A percentile compares a stretch with the other conserved stretches of the same genome.
These are phyloP conservation scores for Apiotrichum gamsii DNA, from an alignment of 1,284 basidiomycete genomes.

Conservation along the genomic window DNA sequence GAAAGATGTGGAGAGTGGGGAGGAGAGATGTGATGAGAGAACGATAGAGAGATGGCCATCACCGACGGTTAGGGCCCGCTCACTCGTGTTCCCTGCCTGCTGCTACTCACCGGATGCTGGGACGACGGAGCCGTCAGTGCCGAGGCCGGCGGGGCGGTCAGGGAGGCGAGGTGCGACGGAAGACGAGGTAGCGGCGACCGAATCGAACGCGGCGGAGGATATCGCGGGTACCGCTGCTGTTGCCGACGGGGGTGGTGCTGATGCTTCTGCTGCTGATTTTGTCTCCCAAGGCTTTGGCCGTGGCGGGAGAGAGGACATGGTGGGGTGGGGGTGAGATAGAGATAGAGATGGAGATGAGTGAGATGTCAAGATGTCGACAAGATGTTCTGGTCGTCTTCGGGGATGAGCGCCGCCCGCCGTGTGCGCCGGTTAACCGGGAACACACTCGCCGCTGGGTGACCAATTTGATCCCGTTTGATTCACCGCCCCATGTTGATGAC, in stretches of 20 bases:
- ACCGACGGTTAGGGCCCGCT: no score
- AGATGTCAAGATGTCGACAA: neutral
- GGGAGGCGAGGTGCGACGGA: slow-evolving; percentile 33
- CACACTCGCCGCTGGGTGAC: no score
- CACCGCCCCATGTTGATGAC: no score
- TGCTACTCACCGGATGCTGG: slow-evolving; percentile 4
- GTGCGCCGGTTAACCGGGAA: no score
- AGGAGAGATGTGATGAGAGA: no score
- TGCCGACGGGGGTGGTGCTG: slow-evolving; percentile 24
- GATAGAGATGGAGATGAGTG: neutral
- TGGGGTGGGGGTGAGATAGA: neutral
- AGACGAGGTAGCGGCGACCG: slow-evolving; percentile 21
- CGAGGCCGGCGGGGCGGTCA: slow-evolving; percentile 34
- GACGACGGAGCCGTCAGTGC: slow-evolving; percentile 7
- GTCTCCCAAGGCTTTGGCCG: slow-evolving; percentile 43
- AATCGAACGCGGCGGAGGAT: slow-evolving; percentile 20
- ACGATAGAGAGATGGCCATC: no score
- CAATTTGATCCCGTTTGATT: no score
- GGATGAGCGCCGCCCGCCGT: no score
- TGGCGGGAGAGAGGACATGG: slow-evolving; percentile 36
- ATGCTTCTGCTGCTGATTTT: slow-evolving; percentile 18
- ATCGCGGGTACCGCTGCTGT: slow-evolving; percentile 14
- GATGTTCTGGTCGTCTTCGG: no score
- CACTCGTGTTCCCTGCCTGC: no score
- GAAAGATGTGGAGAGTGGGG: no score